Base-by-base conservation (phyloP, 129 eudicot genomes). In the Artemisia annua region DNA sequence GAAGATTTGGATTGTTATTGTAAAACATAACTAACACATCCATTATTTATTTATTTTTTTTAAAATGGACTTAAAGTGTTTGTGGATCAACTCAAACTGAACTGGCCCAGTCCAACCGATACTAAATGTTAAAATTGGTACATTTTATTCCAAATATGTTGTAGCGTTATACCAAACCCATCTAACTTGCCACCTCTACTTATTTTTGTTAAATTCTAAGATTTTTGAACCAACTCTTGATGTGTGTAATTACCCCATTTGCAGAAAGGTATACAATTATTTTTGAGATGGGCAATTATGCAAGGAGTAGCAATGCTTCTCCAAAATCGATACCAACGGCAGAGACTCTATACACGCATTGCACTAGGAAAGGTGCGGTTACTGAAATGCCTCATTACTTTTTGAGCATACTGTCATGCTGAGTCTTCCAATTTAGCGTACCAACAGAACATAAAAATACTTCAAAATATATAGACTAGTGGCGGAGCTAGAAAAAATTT, bases 221-320 rank as follows among this genome's bases (percentile, higher is more conserved):
- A 35, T 35, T 39, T 48, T 9, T n/a, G 55, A 14, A 63, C 72
- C n/a, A 39, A 66, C 16, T 70, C 51, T 60, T 67, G 57, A 63
- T 70, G 67, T 68, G 76, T 78, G 73, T 28, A 24, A 43, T 61
- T 24, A 76, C 76, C 20, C 39, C 15, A 26, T 66, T 74, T 83
- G 82, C 98, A 93, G 98, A 84, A 60, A 77, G 98, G 98, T 48
- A 87, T 93, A 52, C 82, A 82, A 60, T 84, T 93, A 69, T 93
- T 87, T 75, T 81, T 93, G 76, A 77, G 83, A 72, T 93, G 98
- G 97, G 98, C 98, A 44, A 87, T 90, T 35, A 90, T 94, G 96
- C 98, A 94, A 90, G 98, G 97, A 48, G 83, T 94, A 57, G 93
- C 98, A 22, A 94, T 94, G 98, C 87, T 94, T 73, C 80, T 94